A percentile compares a stretch with the other conserved stretches of the same genome.
Conservation (phyloP, 2,329 filamentous ascomycete species). For the Xylariaceae sp. region DNA sequence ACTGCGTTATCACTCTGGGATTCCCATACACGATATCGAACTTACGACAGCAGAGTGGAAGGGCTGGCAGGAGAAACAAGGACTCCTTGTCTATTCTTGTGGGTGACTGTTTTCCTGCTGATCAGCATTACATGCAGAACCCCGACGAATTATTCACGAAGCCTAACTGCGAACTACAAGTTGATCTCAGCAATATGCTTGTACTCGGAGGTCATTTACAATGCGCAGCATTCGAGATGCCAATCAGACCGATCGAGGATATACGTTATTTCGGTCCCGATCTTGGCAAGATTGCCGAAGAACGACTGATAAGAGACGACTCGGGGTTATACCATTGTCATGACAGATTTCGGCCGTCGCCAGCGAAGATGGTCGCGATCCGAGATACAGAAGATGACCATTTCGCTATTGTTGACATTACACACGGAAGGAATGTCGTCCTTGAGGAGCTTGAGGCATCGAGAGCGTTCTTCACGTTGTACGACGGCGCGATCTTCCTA, state of each 20-base stretch:
- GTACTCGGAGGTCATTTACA: constrained; percentile 91
- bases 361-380: constrained; percentile 78
- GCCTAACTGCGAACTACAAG: constrained; percentile 81
- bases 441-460: constrained; percentile 95
- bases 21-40: constrained; percentile 97
- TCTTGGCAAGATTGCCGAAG: constrained; percentile 63
- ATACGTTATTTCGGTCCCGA: constrained; percentile 71
- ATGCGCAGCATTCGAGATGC: constrained; percentile 93
- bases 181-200: constrained; percentile 87
- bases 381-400: constrained; percentile 85
- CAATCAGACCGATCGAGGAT: constrained; percentile 74
- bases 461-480: constrained; percentile 91
- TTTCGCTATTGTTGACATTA: constrained; percentile 88
- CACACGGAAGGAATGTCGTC: constrained; percentile 73
- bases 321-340: constrained; percentile 87
- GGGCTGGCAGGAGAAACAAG: constrained; percentile 85
- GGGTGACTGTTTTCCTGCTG: constrained; percentile 82
- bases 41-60: constrained; percentile 86
- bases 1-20: constrained; percentile 88
- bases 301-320: constrained; percentile 67
- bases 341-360: constrained; percentile 77
- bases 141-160: constrained; percentile 90
- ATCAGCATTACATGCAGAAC: constrained; percentile 97
- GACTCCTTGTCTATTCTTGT: constrained; percentile 88
- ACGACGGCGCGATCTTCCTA: constrained; percentile 93